These are phyloP conservation scores for Microsporum audouinii DNA, from an alignment of 2,329 filamentous ascomycete species.

Conservation along the genomic window DNA sequence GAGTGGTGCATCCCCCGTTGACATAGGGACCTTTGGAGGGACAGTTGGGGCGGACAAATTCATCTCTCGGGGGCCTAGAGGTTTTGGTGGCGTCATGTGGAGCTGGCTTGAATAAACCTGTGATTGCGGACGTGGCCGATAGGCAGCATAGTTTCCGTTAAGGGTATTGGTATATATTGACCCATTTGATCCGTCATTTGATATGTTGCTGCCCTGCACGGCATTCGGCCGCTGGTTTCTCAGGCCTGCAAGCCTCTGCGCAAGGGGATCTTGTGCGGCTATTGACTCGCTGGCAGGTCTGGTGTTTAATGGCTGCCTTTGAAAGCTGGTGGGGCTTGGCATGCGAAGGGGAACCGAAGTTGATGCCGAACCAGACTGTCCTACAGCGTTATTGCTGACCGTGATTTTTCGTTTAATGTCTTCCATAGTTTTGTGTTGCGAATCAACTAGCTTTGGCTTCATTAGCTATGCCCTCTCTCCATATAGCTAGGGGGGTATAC, in stretches of 20 bases:
- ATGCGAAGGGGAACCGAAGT: slow-evolving; percentile 17
- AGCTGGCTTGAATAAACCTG: slow-evolving; percentile 7
- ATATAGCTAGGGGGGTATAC: slow-evolving; percentile 16
- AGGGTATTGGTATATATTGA: not conserved
- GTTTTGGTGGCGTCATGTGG: slow-evolving; percentile 21
- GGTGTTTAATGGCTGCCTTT: slow-evolving; percentile 11
- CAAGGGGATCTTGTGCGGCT: slow-evolving; percentile 26
- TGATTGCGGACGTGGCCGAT: slow-evolving; percentile 3
- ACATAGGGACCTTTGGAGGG: slow-evolving; percentile 34
- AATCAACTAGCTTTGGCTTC: slow-evolving; percentile 13
- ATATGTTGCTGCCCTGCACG: not conserved
- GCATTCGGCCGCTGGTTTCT: slow-evolving; percentile 19
- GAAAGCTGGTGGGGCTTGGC: slow-evolving; percentile 33
- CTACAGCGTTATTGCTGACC: slow-evolving; percentile 26
- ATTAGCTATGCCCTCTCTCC: slow-evolving; percentile 1
- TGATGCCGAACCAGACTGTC: slow-evolving; percentile 11
- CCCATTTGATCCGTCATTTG: not conserved
- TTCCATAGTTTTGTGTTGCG: slow-evolving; percentile 34
- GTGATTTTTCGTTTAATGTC: slow-evolving; percentile 32
- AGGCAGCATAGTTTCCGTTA: slow-evolving; percentile 17
- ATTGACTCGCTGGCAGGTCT: slow-evolving; percentile 6
- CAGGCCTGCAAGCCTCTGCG: slow-evolving; percentile 33
- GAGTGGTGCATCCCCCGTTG: slow-evolving; percentile 27
- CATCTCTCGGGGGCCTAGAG: slow-evolving; percentile 36
- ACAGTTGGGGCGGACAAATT: slow-evolving; percentile 27